Base-by-base conservation (phyloP, 163 green algal species). In the Coccomyxa subellipsoidea region DNA sequence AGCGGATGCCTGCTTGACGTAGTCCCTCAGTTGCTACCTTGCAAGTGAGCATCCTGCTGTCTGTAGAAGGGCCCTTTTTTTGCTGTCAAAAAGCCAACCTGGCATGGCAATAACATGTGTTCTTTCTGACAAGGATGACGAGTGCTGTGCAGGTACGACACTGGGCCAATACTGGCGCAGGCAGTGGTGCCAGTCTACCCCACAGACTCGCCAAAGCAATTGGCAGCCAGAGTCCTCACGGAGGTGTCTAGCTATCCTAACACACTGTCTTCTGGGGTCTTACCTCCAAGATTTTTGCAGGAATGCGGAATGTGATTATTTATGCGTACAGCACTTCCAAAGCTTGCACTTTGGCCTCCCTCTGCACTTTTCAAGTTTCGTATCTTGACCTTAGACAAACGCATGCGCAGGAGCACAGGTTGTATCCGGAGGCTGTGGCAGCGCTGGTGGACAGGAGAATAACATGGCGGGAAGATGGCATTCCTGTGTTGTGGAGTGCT, bases 161-260 rank as follows among this genome's bases (percentile, higher is more conserved):
- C 92, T 36, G 95, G 96, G 8, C 90, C 93, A 78, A 99, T 99
- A 80, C 84, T 98, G 27, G 95, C 93, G 36, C 96, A 99, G 89
- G 80, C 89, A 0, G 85, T 92, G 10, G 96, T 99, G n/a, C 92
- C 92, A 0, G 96, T 98, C 32, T 89, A 85, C 27, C 94, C 94
- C 18, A 93, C 84, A 25, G 96, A 99, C 88, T 94, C 90, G 0
- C 87, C 94, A 0, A 83, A 93, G 80, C 85, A 93, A 71, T 77
- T 99, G 79, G 95, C 95, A 23, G 90, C 89, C 10, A 83, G 93
- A 0, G 96, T 99, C 69, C 89, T 99, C 2, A 86, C 91, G 79
- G 73, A 98, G 92, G 94, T 82, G 73, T 38, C 40, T 32, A 29
- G 25, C 35, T 15, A 36, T 12, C 1, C 25, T 66, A 9, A 27